Conservation (phyloP, 2,329 filamentous ascomycete genomes). For the Aspergillus aculeatus region DNA sequence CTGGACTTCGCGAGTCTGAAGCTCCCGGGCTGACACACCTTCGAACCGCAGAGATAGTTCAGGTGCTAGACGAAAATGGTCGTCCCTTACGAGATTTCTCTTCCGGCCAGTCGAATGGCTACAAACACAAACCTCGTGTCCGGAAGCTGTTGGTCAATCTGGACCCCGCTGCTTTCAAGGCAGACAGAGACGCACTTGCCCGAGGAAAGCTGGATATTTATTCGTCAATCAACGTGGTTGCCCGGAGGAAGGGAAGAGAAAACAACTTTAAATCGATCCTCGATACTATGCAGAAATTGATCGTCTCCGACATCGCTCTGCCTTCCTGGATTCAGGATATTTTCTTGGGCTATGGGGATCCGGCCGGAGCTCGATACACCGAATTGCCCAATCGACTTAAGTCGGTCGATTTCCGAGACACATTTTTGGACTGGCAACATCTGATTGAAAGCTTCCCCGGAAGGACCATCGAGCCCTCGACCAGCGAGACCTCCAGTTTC, state of each 20-base stretch:
- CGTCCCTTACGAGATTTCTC: slow-evolving; percentile 63
- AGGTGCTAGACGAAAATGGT: slow-evolving; percentile 82
- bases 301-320: slow-evolving; percentile 79
- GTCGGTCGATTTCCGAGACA: slow-evolving; percentile 86
- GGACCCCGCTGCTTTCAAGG: slow-evolving; percentile 73
- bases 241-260: slow-evolving; percentile 79
- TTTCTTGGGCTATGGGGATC: slow-evolving; percentile 95
- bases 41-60: slow-evolving; percentile 80
- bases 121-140: slow-evolving; percentile 56
- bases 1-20: slow-evolving; percentile 44
- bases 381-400: slow-evolving; percentile 74
- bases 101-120: slow-evolving; percentile 60
- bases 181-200: slow-evolving; percentile 66
- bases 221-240: slow-evolving; percentile 77
- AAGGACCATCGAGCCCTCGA: slow-evolving; percentile 76
- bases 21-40: slow-evolving; percentile 68
- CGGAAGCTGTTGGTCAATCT: slow-evolving; percentile 77
- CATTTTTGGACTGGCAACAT: slow-evolving; percentile 94
- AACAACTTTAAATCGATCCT: slow-evolving; percentile 97
- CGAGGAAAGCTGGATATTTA: slow-evolving; percentile 77
- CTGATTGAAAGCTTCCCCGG: slow-evolving; percentile 86
- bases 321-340: slow-evolving; percentile 94
- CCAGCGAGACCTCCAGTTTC: slow-evolving; percentile 70
- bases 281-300: slow-evolving; percentile 84
- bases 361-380: slow-evolving; percentile 80